These are phyloP conservation scores for Fonsecaea pedrosoi DNA, from an alignment of 2,329 filamentous ascomycete genomes.

Conservation along the genomic window DNA sequence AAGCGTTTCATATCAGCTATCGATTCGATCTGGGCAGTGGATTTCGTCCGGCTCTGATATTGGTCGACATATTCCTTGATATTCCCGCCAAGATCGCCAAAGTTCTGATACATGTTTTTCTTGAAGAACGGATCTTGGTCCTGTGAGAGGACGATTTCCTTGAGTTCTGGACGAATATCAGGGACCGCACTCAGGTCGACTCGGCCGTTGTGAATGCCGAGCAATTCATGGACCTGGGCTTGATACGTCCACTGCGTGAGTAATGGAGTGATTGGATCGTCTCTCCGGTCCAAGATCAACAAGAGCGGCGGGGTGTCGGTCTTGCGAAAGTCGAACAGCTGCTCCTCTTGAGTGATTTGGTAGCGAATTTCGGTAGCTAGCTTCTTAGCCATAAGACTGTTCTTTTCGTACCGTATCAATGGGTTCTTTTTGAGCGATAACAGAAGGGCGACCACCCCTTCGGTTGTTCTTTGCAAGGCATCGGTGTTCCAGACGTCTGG, in stretches of 20 bases:
- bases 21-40: constrained; percentile 92
- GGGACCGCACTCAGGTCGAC: constrained; percentile 86
- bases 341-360: constrained; percentile 91
- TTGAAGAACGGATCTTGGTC: constrained; percentile 99
- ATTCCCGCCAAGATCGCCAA: constrained; percentile 91
- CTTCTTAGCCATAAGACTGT: constrained; percentile 88
- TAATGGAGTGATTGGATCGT: constrained; percentile 92
- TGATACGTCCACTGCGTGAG: constrained; percentile 99
- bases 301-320: constrained; percentile 94
- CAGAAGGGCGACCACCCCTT: constrained; percentile 83
- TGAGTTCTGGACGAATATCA: constrained; percentile 83
- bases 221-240: constrained; percentile 97
- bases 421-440: constrained; percentile 96
- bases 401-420: constrained; percentile 89
- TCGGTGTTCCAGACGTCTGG: constrained; percentile 93
- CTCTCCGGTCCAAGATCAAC: constrained; percentile 85
- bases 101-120: constrained; percentile 99
- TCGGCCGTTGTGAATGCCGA: constrained; percentile 92
- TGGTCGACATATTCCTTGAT: constrained; percentile 99
- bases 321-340: constrained; percentile 94
- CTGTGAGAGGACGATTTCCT: constrained; percentile 92
- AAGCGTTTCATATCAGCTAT: constrained; percentile 99
- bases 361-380: constrained; percentile 91
- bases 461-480: constrained; percentile 81
- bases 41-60: constrained; percentile 97